Evolutionary conservation across 2,329 filamentous ascomycete species (phyloP).

Genomic region (Ampelomyces quisqualis): DNA sequence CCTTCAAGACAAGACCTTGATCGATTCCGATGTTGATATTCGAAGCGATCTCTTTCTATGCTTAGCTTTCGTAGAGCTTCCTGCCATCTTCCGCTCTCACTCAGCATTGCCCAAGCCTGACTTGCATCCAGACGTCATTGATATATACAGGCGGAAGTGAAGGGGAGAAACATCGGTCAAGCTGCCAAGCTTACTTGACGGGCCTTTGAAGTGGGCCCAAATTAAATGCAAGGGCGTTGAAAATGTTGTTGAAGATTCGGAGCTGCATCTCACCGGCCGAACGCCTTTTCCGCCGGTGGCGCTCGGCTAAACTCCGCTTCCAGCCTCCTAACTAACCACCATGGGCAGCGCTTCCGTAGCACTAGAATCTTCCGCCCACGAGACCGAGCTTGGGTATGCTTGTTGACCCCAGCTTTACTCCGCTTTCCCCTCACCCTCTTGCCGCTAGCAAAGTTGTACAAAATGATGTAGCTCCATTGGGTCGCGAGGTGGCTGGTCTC

Average conservation of each 20-base stretch:
- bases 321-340: background rate
- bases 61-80: no score
- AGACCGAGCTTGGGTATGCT: background rate
- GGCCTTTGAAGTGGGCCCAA: no score
- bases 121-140: no score
- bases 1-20: no score
- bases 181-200: background rate
- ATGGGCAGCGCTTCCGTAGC: constrained; percentile 7
- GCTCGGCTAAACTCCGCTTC: constrained; percentile 5
- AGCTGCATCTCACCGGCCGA: constrained; percentile 1
- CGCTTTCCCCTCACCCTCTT: constrained; percentile 18
- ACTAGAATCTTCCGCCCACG: constrained; percentile 3
- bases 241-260: background rate
- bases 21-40: no score
- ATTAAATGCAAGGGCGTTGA: constrained; percentile 1
- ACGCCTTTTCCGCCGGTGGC: background rate
- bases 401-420: constrained; percentile 15
- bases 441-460: no score
- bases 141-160: no score
- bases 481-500: no score
- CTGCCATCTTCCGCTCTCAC: no score
- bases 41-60: no score
- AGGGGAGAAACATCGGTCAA: background rate
- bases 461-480: no score
- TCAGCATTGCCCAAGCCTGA: no score